Evolutionary conservation across 345 rosid species (phyloP).

Genomic region (Kandelia obovata): DNA sequence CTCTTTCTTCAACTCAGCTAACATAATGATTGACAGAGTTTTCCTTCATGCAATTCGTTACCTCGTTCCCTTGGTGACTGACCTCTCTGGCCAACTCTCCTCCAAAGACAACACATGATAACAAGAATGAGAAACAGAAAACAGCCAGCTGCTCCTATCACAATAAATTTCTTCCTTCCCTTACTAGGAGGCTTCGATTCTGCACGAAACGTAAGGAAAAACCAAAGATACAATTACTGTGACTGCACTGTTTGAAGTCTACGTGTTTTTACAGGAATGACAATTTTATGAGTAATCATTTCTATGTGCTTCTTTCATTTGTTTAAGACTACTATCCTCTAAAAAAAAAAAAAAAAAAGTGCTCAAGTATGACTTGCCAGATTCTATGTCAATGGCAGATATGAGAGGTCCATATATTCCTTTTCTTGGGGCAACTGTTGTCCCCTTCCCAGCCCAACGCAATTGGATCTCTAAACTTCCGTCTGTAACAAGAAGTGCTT

Average conservation of each 20-base stretch:
- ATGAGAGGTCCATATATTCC: conserved; percentile 23
- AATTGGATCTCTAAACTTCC: conserved; percentile 15
- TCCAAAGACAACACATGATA: conserved; percentile 21
- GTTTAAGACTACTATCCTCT: too few relatives aligned
- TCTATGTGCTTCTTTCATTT: too few relatives aligned
- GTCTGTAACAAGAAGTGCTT: not conserved
- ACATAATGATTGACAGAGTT: too few relatives aligned
- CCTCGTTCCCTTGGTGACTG: conserved; percentile 15
- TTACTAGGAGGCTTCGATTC: conserved; percentile 2
- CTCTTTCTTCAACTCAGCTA: too few relatives aligned
- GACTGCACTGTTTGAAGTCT: not conserved
- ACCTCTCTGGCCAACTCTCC: conserved; percentile 38
- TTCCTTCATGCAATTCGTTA: not conserved
- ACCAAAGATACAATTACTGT: not conserved
- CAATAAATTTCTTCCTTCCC: conserved; percentile 24
- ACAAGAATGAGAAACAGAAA: conserved; percentile 22
- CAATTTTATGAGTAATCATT: too few relatives aligned
- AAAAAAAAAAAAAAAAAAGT: too few relatives aligned
- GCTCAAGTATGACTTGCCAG: not conserved
- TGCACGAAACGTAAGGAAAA: not conserved
- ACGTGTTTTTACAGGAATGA: too few relatives aligned
- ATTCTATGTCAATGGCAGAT: conserved; percentile 16
- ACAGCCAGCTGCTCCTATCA: conserved; percentile 27
- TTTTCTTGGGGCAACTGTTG: conserved; percentile 5
- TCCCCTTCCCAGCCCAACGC: conserved; percentile 20